A percentile compares a stretch with the other conserved stretches of the same genome.
Evolutionary conservation across 169 alveolate genomes (phyloP).

Genomic region (Cystoisospora suis): DNA sequence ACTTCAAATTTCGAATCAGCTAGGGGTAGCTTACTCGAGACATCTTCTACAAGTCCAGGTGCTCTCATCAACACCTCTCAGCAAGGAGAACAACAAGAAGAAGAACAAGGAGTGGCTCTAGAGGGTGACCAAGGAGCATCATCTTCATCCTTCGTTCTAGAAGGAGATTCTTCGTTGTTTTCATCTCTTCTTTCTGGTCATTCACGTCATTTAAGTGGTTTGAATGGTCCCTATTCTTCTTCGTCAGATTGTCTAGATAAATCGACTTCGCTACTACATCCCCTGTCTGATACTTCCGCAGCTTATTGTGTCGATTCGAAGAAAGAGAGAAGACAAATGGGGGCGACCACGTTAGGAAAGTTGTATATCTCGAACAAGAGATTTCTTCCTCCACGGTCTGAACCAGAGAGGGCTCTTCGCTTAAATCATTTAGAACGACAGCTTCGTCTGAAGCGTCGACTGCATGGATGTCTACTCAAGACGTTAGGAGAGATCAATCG

Average conservation of each 20-base stretch:
- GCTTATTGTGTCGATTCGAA: no score
- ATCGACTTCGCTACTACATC: neutral
- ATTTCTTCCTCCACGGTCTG: slow-evolving; percentile 25
- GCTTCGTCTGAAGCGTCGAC: slow-evolving; percentile 23
- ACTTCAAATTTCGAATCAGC: no score
- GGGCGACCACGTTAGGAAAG: neutral
- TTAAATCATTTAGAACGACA: neutral
- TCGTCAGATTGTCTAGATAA: neutral
- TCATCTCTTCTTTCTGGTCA: neutral
- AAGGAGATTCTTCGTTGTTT: no score
- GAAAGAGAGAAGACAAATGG: neutral
- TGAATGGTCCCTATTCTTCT: neutral
- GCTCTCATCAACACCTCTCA: no score
- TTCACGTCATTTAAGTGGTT: neutral
- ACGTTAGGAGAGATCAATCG: neutral
- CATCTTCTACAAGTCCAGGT: no score
- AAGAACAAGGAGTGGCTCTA: no score
- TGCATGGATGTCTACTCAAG: neutral
- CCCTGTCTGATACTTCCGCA: neutral
- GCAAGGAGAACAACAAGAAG: no score
- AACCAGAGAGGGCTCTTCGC: slow-evolving; percentile 1
- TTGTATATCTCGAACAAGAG: neutral
- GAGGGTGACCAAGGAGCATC: no score
- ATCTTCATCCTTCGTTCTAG: no score
- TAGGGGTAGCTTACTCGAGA: no score